phyloP scores from a whole-genome alignment of 1,139 yeast genomes.

The Zhuliangozyma blackwelliae region DNA sequence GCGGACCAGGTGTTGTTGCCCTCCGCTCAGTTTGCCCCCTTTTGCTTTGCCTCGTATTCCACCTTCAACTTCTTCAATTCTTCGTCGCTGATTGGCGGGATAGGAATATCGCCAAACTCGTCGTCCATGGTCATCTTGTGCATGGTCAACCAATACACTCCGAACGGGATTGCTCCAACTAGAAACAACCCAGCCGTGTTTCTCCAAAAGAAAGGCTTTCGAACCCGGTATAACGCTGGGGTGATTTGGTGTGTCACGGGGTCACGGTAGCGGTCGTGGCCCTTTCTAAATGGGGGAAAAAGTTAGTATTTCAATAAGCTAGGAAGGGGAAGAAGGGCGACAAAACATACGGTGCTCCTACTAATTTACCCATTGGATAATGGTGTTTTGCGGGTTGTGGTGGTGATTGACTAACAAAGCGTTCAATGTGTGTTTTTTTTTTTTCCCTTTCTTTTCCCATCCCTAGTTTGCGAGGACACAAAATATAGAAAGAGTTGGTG shows the following conservation, averaged over 20 bases:
- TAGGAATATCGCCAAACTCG: conserved; percentile 85
- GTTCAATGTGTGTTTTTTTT: not conserved
- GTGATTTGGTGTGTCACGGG: conserved; percentile 83
- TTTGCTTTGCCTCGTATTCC: conserved; percentile 55
- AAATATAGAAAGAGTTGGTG: not conserved
- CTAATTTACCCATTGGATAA: conserved; percentile 9
- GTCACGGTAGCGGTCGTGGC: conserved; percentile 56
- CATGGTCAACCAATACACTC: conserved; percentile 74
- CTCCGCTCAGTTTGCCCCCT: not conserved
- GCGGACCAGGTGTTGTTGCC: no score
- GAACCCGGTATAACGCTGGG: conserved; percentile 86
- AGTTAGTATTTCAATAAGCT: conserved; percentile 10
- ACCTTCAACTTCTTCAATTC: conserved; percentile 68
- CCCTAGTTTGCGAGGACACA: no score
- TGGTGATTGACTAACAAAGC: not conserved
- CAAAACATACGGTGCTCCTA: conserved; percentile 13
- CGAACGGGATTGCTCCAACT: conserved; percentile 58
- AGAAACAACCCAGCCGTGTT: conserved; percentile 62
- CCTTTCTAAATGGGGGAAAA: conserved; percentile 15
- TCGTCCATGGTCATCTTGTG: conserved; percentile 63
- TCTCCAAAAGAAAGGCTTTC: conserved; percentile 78
- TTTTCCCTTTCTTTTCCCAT: not conserved
- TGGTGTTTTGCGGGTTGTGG: not conserved
- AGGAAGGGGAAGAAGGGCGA: no score
- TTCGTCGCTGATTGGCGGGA: conserved; percentile 82